Percentiles rank a stretch among this genome's conserved stretches.
phyloP scores from a whole-genome alignment of 805 yeast species.

The Wickerhamiella siamensis region DNA sequence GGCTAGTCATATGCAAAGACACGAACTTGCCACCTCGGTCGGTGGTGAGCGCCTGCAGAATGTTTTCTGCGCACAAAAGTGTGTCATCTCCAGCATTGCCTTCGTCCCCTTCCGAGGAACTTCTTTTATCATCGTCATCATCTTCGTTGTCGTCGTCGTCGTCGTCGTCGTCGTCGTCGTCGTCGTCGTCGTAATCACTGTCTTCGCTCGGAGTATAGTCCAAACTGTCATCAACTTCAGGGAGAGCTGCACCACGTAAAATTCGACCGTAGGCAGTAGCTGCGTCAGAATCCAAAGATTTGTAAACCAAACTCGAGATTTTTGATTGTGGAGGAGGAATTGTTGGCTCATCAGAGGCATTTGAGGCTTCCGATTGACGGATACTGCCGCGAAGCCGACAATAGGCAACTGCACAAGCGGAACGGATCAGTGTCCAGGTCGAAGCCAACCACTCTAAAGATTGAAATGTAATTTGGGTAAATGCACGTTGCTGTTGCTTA shows the following conservation, averaged over 20 bases:
- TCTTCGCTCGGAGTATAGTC: conserved; percentile 1
- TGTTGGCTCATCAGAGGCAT: background rate
- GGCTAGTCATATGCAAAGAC: background rate
- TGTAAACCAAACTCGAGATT: background rate
- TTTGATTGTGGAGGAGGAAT: background rate
- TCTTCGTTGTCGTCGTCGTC: background rate
- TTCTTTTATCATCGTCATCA: background rate
- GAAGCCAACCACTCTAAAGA: too few species aligned
- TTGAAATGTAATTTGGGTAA: too few species aligned
- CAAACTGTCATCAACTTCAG: conserved; percentile 3
- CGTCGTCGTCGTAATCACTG: background rate
- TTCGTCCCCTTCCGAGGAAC: background rate
- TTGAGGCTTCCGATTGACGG: background rate
- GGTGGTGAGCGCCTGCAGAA: background rate
- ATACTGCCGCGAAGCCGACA: background rate
- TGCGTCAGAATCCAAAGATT: background rate
- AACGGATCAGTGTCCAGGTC: too few species aligned
- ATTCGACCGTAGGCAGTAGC: conserved; percentile 3
- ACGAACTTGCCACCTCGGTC: background rate
- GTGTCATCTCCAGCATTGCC: background rate
- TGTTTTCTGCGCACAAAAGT: background rate
- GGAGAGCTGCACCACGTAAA: background rate
- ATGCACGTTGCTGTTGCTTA: background rate
- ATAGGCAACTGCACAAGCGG: background rate
- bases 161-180: background rate